A percentile compares a stretch with the other conserved stretches of the same genome.
phyloP scores from a whole-genome alignment of 2,329 filamentous ascomycete genomes.

The Pseudogymnoascus sp. region DNA sequence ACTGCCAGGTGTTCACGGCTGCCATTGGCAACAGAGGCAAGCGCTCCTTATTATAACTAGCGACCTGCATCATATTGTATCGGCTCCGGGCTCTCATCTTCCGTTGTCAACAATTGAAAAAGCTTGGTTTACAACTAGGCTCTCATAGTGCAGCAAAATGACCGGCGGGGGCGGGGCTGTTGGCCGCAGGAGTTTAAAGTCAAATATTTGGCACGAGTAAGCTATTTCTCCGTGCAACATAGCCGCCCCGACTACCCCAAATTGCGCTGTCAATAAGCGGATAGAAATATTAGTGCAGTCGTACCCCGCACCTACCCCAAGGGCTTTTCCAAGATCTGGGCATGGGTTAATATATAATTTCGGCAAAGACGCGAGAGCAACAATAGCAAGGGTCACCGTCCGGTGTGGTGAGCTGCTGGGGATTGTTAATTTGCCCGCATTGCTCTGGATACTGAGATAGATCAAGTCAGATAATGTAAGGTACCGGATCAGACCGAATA shows the following conservation, averaged over 20 bases:
- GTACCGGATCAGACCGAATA: not conserved
- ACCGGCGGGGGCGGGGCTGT: not conserved
- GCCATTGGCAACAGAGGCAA: not conserved
- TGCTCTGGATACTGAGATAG: not conserved
- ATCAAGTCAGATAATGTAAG: constrained; percentile 3
- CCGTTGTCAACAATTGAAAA: constrained; percentile 6
- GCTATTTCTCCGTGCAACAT: constrained; percentile 5
- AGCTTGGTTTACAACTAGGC: not conserved
- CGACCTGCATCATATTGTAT: not conserved
- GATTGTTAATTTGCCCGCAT: not conserved
- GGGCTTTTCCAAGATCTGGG: not conserved
- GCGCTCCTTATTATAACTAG: not conserved
- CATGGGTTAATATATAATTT: constrained; percentile 7
- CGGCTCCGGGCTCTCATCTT: not conserved
- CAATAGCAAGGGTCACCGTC: not conserved
- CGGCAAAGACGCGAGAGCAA: not conserved
- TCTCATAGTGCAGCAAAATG: not conserved
- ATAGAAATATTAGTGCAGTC: not conserved
- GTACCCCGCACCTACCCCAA: constrained; percentile 5
- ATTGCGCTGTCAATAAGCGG: not conserved
- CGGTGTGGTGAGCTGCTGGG: not conserved
- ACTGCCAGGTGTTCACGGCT: not conserved
- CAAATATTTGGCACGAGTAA: constrained; percentile 6
- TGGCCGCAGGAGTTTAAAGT: not conserved
- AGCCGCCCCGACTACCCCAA: not conserved